phyloP scores from a whole-genome alignment of 176 grass and related monocot genomes.

The Triticum dicoccoides region DNA sequence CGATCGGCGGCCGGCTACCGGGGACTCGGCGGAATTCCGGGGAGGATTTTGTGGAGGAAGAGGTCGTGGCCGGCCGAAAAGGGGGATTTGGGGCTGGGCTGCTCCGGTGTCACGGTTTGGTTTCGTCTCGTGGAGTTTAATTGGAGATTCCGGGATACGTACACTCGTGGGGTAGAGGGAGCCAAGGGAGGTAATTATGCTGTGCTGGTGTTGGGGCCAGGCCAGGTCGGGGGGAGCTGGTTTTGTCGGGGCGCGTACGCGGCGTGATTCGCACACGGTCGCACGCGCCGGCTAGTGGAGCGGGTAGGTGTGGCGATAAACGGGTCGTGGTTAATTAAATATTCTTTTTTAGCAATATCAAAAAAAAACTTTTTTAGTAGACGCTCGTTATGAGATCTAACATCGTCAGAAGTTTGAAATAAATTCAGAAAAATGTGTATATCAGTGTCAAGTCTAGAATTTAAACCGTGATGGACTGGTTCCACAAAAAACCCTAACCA shows the following conservation, averaged over 20 bases:
- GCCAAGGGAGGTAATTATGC: background rate
- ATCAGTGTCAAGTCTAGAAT: too few species aligned
- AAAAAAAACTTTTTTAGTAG: too few species aligned
- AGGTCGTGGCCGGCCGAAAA: background rate
- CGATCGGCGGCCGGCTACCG: background rate
- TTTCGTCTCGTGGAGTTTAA: slow-evolving; percentile 19
- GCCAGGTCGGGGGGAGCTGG: background rate
- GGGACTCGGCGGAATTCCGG: background rate
- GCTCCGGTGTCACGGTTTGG: background rate
- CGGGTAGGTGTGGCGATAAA: too few species aligned
- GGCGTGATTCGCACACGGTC: background rate
- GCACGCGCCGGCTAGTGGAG: background rate
- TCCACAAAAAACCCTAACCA: too few species aligned
- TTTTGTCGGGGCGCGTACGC: background rate
- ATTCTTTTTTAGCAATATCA: too few species aligned
- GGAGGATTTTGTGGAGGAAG: background rate
- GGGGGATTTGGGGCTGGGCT: background rate
- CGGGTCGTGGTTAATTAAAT: background rate
- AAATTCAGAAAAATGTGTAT: too few species aligned
- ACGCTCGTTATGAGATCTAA: too few species aligned
- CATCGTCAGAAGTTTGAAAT: too few species aligned
- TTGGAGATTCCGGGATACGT: slow-evolving; percentile 25
- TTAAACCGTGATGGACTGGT: too few species aligned
- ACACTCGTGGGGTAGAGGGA: background rate
- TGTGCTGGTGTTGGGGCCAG: background rate